phyloP scores from a whole-genome alignment of 129 eudicot genomes.

The sunflower (Helianthus annuus) region HanXRQr2.0-SUNRISE NC_035437.2:16604446-16604945 shows the following conservation, averaged over 20 bases:
- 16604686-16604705: slow-evolving; percentile 18
- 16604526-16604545: too few relatives aligned
- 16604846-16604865: slow-evolving; percentile 4
- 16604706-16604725: neutral
- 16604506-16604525: too few relatives aligned
- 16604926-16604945: slow-evolving; percentile 78
- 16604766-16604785: neutral
- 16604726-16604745: neutral
- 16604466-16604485: too few relatives aligned
- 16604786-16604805: neutral
- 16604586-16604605: too few relatives aligned
- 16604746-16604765: slow-evolving; percentile 13
- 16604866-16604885: slow-evolving; percentile 76
- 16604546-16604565: too few relatives aligned
- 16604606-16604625: too few relatives aligned
- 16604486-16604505: too few relatives aligned
- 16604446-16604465: too few relatives aligned
- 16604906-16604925: slow-evolving; percentile 43
- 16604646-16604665: too few relatives aligned
- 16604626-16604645: too few relatives aligned
- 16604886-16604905: slow-evolving; percentile 55
- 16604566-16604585: too few relatives aligned
- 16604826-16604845: neutral
- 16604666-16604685: neutral
- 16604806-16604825: neutral